phyloP scores from a whole-genome alignment of 2,329 filamentous ascomycete species.

The Diaporthe ilicicola region DNA sequence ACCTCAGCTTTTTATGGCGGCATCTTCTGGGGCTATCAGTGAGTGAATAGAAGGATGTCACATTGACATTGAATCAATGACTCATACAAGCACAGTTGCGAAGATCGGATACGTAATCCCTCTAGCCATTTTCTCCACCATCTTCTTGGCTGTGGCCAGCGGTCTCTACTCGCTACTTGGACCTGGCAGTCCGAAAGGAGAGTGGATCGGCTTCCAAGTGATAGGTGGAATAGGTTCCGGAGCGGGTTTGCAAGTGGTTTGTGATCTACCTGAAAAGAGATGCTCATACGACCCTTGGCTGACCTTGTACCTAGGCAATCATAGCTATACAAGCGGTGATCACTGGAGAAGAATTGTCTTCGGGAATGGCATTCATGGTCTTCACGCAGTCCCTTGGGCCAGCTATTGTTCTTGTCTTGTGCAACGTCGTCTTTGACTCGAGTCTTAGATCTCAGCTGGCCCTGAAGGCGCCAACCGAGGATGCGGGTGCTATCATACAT shows the following conservation, averaged over 20 bases:
- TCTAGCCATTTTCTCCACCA: not conserved
- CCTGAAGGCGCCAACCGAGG: slow-evolving; percentile 31
- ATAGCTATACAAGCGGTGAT: not conserved
- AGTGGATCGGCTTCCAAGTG: slow-evolving; percentile 13
- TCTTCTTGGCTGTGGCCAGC: not conserved
- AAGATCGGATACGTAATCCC: not conserved
- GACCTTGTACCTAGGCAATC: too few species aligned
- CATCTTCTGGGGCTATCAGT: too few species aligned
- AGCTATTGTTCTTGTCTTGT: too few species aligned
- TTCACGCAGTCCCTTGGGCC: slow-evolving; percentile 17
- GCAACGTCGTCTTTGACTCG: slow-evolving; percentile 42
- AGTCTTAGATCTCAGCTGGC: not conserved
- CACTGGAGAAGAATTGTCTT: slow-evolving; percentile 17
- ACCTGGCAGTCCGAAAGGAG: not conserved
- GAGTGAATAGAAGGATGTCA: too few species aligned
- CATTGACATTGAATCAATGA: not conserved
- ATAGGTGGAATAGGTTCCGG: not conserved
- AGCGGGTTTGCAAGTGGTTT: not conserved
- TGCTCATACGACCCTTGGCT: too few species aligned
- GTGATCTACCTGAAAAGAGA: too few species aligned
- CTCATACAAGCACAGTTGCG: not conserved
- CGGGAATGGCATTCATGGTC: slow-evolving; percentile 19
- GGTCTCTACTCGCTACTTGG: not conserved
- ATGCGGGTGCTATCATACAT: slow-evolving; percentile 44
- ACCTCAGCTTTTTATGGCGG: not conserved